Percentiles rank a stretch among this genome's conserved stretches.
Conservation (phyloP, 257 asterid species). For the Solanum sitiens region DNA sequence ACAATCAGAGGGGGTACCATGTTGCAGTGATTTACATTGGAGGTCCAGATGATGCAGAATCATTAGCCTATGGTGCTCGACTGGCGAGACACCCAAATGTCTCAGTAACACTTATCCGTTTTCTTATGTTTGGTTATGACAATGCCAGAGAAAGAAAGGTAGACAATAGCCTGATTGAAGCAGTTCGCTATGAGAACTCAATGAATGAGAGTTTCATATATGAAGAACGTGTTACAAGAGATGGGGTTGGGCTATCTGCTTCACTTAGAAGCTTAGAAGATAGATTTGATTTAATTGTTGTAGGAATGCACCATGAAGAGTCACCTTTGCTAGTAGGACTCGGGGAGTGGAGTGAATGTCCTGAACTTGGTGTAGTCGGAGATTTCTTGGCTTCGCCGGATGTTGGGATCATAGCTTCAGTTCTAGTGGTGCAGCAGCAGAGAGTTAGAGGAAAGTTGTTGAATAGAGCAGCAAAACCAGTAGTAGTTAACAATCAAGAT, state of each 20-base stretch:
- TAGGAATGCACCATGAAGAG: conserved; percentile 51
- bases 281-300: conserved; percentile 41
- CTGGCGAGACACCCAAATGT: conserved; percentile 47
- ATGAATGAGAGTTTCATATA: conserved; percentile 44
- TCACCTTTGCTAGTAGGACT: conserved; percentile 58
- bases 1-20: conserved; percentile 29
- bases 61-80: conserved; percentile 57
- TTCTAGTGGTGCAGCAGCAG: conserved; percentile 82
- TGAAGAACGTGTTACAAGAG: conserved; percentile 66
- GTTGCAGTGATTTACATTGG: conserved; percentile 62
- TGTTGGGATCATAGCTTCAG: conserved; percentile 43
- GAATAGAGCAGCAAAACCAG: conserved; percentile 24
- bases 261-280: conserved; percentile 31
- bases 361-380: conserved; percentile 76
- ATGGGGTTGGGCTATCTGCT: conserved; percentile 54
- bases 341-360: conserved; percentile 79
- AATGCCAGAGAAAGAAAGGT: conserved; percentile 45
- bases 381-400: conserved; percentile 63
- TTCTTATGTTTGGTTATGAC: conserved; percentile 52
- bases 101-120: conserved; percentile 46
- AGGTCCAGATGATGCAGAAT: conserved; percentile 72
- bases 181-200: conserved; percentile 38
- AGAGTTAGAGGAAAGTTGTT: conserved; percentile 30
- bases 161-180: conserved; percentile 48
- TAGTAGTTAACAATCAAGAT: conserved; percentile 27